These are phyloP conservation scores for Cryptosporidium sp. DNA, from an alignment of 169 alveolate genomes.

Conservation along the genomic window DNA sequence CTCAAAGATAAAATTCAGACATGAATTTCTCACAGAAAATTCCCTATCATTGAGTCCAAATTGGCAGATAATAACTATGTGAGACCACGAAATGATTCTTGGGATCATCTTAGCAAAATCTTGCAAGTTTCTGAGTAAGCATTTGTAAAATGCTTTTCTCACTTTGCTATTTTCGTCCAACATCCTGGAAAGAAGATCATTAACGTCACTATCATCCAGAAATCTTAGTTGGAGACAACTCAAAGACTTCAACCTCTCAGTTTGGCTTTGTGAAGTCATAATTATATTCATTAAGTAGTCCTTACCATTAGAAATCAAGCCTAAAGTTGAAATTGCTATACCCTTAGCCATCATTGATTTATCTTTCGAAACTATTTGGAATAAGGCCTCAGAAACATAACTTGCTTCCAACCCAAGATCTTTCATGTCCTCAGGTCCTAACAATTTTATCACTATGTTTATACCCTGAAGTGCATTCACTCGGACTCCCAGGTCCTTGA, in stretches of 20 bases:
- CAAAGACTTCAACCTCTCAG: slow-evolving; percentile 30
- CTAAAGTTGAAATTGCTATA: slow-evolving; percentile 33
- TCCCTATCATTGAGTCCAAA: slow-evolving; percentile 65
- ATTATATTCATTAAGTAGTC: slow-evolving; percentile 6
- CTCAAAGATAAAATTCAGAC: slow-evolving; percentile 20
- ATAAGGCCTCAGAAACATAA: background rate
- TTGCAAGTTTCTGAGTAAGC: background rate
- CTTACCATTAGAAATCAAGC: slow-evolving; percentile 27
- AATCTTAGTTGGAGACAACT: background rate
- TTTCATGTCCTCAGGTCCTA: background rate
- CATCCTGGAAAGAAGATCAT: slow-evolving; percentile 19
- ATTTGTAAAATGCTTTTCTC: slow-evolving; percentile 24
- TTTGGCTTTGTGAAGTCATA: background rate
- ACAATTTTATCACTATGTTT: slow-evolving; percentile 16
- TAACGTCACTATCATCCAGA: slow-evolving; percentile 9
- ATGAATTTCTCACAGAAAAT: background rate
- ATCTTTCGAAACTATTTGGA: slow-evolving; percentile 20
- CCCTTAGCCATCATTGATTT: slow-evolving; percentile 29
- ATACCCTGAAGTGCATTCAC: slow-evolving; percentile 5
- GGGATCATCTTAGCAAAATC: slow-evolving; percentile 7
- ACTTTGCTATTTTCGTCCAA: slow-evolving; percentile 48
- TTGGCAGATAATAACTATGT: slow-evolving; percentile 30
- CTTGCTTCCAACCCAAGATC: background rate
- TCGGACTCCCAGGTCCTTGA: slow-evolving; percentile 25
- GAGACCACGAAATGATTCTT: slow-evolving; percentile 34